Evolutionary conservation across 495 filamentous ascomycete genomes (phyloP), one percentile per base, ranked within the genome.

Genomic region (Penicillium argentinense): DNA sequence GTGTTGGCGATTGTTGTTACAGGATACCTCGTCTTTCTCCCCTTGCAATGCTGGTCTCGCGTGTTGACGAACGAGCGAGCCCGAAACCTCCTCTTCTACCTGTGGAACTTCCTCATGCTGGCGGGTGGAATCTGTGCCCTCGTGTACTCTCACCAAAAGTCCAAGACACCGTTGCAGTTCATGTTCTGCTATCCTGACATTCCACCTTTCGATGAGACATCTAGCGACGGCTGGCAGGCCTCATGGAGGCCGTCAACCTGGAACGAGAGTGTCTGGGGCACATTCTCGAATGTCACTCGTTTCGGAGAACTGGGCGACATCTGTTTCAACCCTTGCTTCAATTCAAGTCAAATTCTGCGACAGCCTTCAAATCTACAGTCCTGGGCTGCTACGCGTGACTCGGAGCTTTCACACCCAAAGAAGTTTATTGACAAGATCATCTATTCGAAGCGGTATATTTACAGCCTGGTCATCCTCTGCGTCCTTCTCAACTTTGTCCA

Each of bases 1-100:
- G 60, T 69, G 1, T 53, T 69, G 7, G 64, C 66, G 4, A 63
- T 69, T 16, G 66, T 69, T 3, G 56, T 69, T 21, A 69, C 66
- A 2, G 64, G 62, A 1, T 69, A 69, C 32, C 66, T 69, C 8
- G 60, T 67, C 23, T 69, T 69, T 30, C 49, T 69, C 5, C 66
- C 66, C 2, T 46, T 69, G 5, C 64, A 67, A 49, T 60, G 55
- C 39, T 67, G 62, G 64, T 69, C 66, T 3, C 57, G 66, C 1
- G 45, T 59, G 5, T 42, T 68, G 18, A 54, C 49, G 0, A 37
- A 64, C 11, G 45, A 62, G 4, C 45, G 63, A 34, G 57, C 61
- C 2, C 48, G 61, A 2, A 59, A 54, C 40, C 14, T 65, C 7
- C 39, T 68, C 0, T 64, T 67, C 41, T 64, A 50, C 19, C 30